A percentile compares a stretch with the other conserved stretches of the same genome.
phyloP scores from a whole-genome alignment of 2,329 filamentous ascomycete species.

The Neonectria hederae region DNA sequence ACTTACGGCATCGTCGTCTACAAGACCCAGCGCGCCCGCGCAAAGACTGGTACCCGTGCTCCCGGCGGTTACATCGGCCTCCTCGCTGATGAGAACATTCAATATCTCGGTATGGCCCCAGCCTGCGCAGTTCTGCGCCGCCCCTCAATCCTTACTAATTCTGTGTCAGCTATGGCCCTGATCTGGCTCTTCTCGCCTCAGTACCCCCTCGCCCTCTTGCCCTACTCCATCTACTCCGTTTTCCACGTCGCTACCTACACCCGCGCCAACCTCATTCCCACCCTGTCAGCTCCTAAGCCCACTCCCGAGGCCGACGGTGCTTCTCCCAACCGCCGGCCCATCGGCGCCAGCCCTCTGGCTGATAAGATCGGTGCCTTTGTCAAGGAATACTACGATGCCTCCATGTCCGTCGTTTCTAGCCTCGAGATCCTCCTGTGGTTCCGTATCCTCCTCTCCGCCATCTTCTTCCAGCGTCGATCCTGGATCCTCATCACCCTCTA shows the following conservation, averaged over 20 bases:
- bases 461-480: slow-evolving; percentile 89
- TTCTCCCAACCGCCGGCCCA: slow-evolving; percentile 52
- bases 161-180: slow-evolving; percentile 79
- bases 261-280: slow-evolving; percentile 91
- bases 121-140: background rate
- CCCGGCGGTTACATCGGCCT: slow-evolving; percentile 70
- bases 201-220: slow-evolving; percentile 88
- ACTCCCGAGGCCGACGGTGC: slow-evolving; percentile 65
- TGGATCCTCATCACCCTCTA: slow-evolving; percentile 90
- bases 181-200: slow-evolving; percentile 95
- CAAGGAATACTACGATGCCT: slow-evolving; percentile 96
- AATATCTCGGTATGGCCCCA: slow-evolving; percentile 80
- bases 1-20: slow-evolving; percentile 99
- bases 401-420: slow-evolving; percentile 90
- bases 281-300: slow-evolving; percentile 74
- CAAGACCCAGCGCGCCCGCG: slow-evolving; percentile 91
- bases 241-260: slow-evolving; percentile 99
- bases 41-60: slow-evolving; percentile 74
- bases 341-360: slow-evolving; percentile 68
- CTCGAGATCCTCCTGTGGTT: slow-evolving; percentile 91
- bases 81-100: slow-evolving; percentile 91
- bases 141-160: slow-evolving; percentile 23
- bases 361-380: slow-evolving; percentile 92
- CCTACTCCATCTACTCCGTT: slow-evolving; percentile 95
- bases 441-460: slow-evolving; percentile 80